phyloP scores from a whole-genome alignment of 2,329 filamentous ascomycete genomes.

The Aspergillus sp. region DNA sequence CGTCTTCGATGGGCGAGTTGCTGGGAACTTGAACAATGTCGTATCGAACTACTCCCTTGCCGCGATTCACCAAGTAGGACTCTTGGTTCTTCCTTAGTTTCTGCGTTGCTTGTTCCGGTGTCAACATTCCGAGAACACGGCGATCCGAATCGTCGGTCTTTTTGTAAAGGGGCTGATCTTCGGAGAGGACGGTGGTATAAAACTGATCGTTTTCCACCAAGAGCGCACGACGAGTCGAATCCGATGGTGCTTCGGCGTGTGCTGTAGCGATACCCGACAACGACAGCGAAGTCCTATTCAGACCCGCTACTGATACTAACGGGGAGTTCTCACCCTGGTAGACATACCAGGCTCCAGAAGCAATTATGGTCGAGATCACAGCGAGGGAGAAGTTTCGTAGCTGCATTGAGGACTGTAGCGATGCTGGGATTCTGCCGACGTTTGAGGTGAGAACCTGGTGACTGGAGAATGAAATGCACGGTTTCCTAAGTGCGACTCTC shows the following conservation, averaged over 20 bases:
- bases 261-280: conserved; percentile 20
- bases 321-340: conserved; percentile 34
- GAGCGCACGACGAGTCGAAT: conserved; percentile 60
- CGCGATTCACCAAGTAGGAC: conserved; percentile 83
- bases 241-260: conserved; percentile 38
- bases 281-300: conserved; percentile 17
- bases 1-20: conserved; percentile 97
- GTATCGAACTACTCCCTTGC: conserved; percentile 86
- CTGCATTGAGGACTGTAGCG: conserved; percentile 43
- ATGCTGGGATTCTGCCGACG: conserved; percentile 28
- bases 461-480: conserved; percentile 30
- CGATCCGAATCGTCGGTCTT: conserved; percentile 75
- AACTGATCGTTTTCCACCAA: conserved; percentile 87
- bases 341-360: conserved; percentile 44
- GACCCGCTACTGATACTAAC: conserved; percentile 16
- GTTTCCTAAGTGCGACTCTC: conserved; percentile 34
- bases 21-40: conserved; percentile 91
- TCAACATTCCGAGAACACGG: conserved; percentile 91
- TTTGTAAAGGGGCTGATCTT: conserved; percentile 82
- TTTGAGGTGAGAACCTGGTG: conserved; percentile 32
- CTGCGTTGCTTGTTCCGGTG: conserved; percentile 83
- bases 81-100: conserved; percentile 85
- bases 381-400: conserved; percentile 43
- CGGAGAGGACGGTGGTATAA: conserved; percentile 77
- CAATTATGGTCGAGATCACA: conserved; percentile 42